Conservation (phyloP, 2,329 filamentous ascomycete genomes). For the Aspergillus versicolor region DNA sequence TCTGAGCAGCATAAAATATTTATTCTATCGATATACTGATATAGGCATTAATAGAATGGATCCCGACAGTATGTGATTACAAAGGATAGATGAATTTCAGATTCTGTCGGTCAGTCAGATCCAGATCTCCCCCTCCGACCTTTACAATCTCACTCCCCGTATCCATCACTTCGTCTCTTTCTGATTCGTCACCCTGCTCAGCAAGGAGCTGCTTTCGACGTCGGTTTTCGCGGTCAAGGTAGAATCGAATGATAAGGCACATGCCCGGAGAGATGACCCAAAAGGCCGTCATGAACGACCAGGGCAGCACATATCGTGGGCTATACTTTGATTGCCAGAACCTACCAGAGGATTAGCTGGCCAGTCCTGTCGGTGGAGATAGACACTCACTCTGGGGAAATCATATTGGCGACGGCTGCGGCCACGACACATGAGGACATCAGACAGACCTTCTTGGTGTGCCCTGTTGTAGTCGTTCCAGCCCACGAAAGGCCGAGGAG, state of each 20-base stretch:
- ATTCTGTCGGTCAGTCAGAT: neutral
- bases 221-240: neutral
- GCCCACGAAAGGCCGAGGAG: neutral
- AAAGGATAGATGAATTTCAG: neutral
- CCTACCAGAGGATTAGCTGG: neutral
- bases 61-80: neutral
- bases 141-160: neutral
- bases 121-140: neutral
- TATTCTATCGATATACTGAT: too few relatives aligned
- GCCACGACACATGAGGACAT: neutral
- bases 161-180: neutral
- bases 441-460: neutral
- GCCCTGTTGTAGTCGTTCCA: neutral
- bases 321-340: neutral
- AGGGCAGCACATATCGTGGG: neutral
- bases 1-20: too few relatives aligned
- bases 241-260: neutral
- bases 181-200: neutral
- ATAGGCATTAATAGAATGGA: too few relatives aligned
- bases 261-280: neutral
- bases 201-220: neutral
- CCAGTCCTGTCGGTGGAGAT: too few relatives aligned
- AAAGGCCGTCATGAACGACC: neutral
- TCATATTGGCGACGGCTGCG: neutral
- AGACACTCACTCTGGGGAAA: neutral